A percentile compares a stretch with the other conserved stretches of the same genome.
These are phyloP conservation scores for Parmales sp. DNA, from an alignment of 108 stramenopile species.

Conservation along the genomic window DNA sequence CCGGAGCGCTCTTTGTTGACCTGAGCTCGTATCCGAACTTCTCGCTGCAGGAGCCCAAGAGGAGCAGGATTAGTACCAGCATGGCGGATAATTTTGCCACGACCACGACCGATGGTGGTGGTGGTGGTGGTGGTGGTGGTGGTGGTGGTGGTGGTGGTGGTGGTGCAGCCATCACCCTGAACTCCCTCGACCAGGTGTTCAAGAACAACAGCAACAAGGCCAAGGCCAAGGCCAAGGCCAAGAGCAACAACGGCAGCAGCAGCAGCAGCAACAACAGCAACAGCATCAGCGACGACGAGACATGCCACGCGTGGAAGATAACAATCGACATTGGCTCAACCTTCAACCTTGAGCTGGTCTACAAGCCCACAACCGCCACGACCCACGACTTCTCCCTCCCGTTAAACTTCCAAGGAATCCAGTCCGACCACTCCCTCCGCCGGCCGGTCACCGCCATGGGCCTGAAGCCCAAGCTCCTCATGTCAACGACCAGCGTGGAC, in stretches of 20 bases:
- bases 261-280: not conserved
- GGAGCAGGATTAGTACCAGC: not conserved
- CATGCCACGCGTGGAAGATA: conserved; percentile 8
- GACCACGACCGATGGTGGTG: too few species aligned
- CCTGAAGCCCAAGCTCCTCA: conserved; percentile 23
- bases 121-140: too few species aligned
- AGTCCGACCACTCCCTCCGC: not conserved
- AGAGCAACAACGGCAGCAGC: not conserved
- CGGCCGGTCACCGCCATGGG: conserved; percentile 17
- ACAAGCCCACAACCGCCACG: conserved; percentile 18
- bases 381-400: conserved; percentile 34
- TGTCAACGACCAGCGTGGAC: conserved; percentile 12
- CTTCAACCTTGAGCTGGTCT: conserved; percentile 20
- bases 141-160: too few species aligned
- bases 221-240: not conserved
- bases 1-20: conserved; percentile 33
- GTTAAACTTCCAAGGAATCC: conserved; percentile 17
- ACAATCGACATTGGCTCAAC: conserved; percentile 16
- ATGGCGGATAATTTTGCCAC: conserved; percentile 8
- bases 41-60: conserved; percentile 15
- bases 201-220: not conserved
- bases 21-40: conserved; percentile 28
- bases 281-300: conserved; percentile 8
- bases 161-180: conserved; percentile 8
- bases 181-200: not conserved